Conservation (phyloP, 345 rosid genomes). For the Firmiana major region DNA sequence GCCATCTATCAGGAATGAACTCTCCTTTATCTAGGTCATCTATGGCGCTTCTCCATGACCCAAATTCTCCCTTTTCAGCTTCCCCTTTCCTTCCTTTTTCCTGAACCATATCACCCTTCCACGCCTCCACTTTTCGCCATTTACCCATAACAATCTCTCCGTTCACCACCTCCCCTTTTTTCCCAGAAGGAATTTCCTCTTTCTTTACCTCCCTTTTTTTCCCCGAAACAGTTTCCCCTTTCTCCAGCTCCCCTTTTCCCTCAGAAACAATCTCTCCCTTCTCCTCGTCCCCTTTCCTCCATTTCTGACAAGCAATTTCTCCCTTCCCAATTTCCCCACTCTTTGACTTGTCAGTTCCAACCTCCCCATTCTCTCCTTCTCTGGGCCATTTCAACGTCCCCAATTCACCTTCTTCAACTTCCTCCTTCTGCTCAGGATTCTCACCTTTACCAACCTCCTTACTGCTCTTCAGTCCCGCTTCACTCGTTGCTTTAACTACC, state of each 20-base stretch:
- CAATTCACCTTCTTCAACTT: slow-evolving; percentile 82
- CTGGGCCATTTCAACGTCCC: slow-evolving; percentile 64
- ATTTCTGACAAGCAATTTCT: neutral
- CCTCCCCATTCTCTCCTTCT: slow-evolving; percentile 33
- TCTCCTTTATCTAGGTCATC: slow-evolving; percentile 89
- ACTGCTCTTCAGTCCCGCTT: slow-evolving; percentile 17
- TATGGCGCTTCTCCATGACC: slow-evolving; percentile 44
- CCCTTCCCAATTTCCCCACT: slow-evolving; percentile 7
- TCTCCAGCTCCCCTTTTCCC: slow-evolving; percentile 13
- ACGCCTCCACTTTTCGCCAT: slow-evolving; percentile 31
- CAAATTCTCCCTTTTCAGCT: slow-evolving; percentile 46
- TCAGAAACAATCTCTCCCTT: slow-evolving; percentile 45
- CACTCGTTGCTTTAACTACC: slow-evolving; percentile 15
- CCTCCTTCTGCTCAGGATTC: slow-evolving; percentile 50
- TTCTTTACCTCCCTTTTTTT: slow-evolving; percentile 38
- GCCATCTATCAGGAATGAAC: slow-evolving; percentile 88
- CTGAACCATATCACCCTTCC: slow-evolving; percentile 34
- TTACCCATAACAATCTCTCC: slow-evolving; percentile 29
- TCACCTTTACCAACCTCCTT: slow-evolving; percentile 35
- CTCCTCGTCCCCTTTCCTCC: slow-evolving; percentile 39
- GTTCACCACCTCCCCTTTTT: slow-evolving; percentile 48
- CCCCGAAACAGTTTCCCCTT: no score
- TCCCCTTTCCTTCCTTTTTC: slow-evolving; percentile 46
- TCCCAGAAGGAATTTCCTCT: slow-evolving; percentile 48
- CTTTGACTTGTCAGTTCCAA: slow-evolving; percentile 22